These are phyloP conservation scores for Teratosphaeria destructans DNA, from an alignment of 2,329 filamentous ascomycete genomes.

Conservation along the genomic window DNA sequence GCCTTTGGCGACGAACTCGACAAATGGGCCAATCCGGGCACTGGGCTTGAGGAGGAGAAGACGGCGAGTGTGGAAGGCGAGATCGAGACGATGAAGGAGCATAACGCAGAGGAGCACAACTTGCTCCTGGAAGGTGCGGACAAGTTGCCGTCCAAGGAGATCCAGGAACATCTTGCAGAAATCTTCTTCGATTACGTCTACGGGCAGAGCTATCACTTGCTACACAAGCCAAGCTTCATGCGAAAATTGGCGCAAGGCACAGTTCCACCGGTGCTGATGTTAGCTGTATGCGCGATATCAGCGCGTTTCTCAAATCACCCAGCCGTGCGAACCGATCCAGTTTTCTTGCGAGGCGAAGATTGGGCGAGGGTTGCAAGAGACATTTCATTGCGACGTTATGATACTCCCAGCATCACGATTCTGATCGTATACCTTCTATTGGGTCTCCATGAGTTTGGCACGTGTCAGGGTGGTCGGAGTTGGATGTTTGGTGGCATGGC, in stretches of 20 bases:
- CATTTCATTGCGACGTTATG: conserved; percentile 78
- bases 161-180: conserved; percentile 87
- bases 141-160: conserved; percentile 69
- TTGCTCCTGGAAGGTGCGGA: conserved; percentile 74
- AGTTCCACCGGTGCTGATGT: conserved; percentile 76
- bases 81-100: conserved; percentile 6
- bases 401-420: conserved; percentile 93
- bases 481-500: conserved; percentile 95
- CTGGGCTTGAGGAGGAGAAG: conserved; percentile 41
- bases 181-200: conserved; percentile 95
- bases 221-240: conserved; percentile 98
- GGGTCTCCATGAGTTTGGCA: conserved; percentile 90
- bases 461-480: conserved; percentile 87
- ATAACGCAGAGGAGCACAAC: conserved; percentile 61
- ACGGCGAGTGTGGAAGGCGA: conserved; percentile 11
- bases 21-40: conserved; percentile 56
- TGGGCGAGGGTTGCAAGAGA: conserved; percentile 84
- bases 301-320: conserved; percentile 89
- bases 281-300: conserved; percentile 94
- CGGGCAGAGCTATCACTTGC: conserved; percentile 83
- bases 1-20: conserved; percentile 77
- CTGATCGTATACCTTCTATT: conserved; percentile 81
- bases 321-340: conserved; percentile 61
- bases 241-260: conserved; percentile 68
- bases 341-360: conserved; percentile 78